phyloP scores from a whole-genome alignment of 1,284 basidiomycete species.

The Laetiporus sulphureus region DNA sequence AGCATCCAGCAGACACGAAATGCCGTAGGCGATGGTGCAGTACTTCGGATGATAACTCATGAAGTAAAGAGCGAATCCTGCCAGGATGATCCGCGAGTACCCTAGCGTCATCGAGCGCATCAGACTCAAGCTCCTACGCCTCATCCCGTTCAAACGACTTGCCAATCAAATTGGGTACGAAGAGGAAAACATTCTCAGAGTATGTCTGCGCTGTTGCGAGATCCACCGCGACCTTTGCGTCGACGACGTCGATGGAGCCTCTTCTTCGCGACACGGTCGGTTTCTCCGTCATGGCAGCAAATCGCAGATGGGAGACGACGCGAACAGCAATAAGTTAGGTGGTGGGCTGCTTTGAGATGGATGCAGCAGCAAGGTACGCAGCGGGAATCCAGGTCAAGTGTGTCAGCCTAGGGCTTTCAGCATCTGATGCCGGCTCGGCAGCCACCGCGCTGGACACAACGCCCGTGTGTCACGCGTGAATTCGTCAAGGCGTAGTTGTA shows the following conservation, averaged over 20 bases:
- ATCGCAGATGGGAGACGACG: neutral
- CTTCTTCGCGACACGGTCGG: conserved; percentile 17
- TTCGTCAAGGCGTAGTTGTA: conserved; percentile 1
- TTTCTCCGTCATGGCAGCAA: conserved; percentile 21
- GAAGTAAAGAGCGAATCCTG: conserved; percentile 84
- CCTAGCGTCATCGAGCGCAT: conserved; percentile 52
- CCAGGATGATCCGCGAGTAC: conserved; percentile 88
- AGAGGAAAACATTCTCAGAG: conserved; percentile 92
- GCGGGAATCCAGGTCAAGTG: neutral
- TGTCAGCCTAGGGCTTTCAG: neutral
- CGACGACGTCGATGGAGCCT: conserved; percentile 53
- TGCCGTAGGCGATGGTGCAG: conserved; percentile 85
- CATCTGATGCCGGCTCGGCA: neutral
- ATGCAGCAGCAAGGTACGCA: too few relatives aligned
- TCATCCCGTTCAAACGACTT: conserved; percentile 20
- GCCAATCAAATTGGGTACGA: conserved; percentile 96
- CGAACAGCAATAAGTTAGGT: too few relatives aligned
- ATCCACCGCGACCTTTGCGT: conserved; percentile 75
- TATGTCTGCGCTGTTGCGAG: conserved; percentile 80
- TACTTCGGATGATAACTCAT: conserved; percentile 95
- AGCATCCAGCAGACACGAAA: conserved; percentile 94
- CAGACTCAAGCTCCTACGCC: too few relatives aligned
- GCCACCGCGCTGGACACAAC: neutral
- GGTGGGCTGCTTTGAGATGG: too few relatives aligned
- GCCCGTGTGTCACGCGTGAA: conserved; percentile 2